Conservation (phyloP, 2,329 filamentous ascomycete genomes). For the Phyllosticta paracitricarpa region DNA sequence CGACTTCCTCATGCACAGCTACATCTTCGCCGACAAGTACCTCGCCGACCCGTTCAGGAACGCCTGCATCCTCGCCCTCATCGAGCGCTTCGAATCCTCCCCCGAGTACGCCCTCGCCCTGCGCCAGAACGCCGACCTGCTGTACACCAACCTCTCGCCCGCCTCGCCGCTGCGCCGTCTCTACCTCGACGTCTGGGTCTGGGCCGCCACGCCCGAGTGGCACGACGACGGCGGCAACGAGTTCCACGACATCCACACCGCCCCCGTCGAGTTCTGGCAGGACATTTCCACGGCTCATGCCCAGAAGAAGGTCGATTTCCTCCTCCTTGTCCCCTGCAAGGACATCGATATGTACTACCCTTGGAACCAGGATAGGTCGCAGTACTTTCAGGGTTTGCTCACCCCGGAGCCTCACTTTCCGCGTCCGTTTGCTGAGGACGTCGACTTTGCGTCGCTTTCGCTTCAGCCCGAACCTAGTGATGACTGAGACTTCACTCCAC, state of each 20-base stretch:
- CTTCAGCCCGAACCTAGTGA: too few species aligned
- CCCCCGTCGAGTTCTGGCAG: background rate
- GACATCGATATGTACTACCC: background rate
- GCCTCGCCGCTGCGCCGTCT: background rate
- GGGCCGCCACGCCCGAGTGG: background rate
- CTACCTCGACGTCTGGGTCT: background rate
- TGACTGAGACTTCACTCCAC: too few species aligned
- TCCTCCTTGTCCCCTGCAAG: background rate
- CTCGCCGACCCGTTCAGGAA: constrained; percentile 19
- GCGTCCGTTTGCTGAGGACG: background rate
- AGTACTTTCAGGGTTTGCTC: background rate
- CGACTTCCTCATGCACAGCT: constrained; percentile 12
- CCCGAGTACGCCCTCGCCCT: background rate
- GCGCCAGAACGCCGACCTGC: background rate
- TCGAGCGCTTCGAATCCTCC: constrained; percentile 8
- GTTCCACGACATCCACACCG: background rate
- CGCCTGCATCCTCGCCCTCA: constrained; percentile 14
- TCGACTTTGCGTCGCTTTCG: background rate
- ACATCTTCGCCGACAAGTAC: constrained; percentile 17
- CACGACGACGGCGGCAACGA: background rate
- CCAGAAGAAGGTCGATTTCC: background rate
- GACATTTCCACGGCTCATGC: background rate
- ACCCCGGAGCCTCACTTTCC: too few species aligned
- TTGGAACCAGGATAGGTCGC: background rate
- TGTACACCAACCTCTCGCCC: background rate